A percentile compares a stretch with the other conserved stretches of the same genome.
Evolutionary conservation across 306 rosid genomes (phyloP).

Genomic region (Corylus avellana): DNA sequence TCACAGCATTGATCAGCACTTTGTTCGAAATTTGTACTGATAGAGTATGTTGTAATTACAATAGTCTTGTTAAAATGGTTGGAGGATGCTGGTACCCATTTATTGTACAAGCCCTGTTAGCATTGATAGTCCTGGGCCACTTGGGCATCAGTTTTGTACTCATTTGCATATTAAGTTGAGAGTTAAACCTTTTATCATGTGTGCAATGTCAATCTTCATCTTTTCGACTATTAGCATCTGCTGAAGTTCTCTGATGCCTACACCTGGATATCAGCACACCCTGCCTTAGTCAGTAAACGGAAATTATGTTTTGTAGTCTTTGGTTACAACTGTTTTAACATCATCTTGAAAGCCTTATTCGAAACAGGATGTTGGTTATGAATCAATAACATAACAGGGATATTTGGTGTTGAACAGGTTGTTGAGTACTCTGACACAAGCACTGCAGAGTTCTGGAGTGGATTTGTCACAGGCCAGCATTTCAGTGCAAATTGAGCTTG

Average conservation of each 20-base stretch:
- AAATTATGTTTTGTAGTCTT: neutral
- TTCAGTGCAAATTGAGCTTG: constrained; percentile 93
- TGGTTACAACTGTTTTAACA: neutral
- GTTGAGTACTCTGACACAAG: constrained; percentile 79
- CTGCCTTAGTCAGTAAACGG: neutral
- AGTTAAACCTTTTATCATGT: neutral
- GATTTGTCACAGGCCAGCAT: constrained; percentile 92
- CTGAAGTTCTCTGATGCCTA: too few relatives aligned
- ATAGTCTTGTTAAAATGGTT: neutral
- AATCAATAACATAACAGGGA: constrained; percentile 15
- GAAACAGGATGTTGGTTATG: constrained; percentile 18
- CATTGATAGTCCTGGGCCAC: neutral
- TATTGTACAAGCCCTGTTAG: neutral
- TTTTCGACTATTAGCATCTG: too few relatives aligned
- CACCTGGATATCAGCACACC: neutral
- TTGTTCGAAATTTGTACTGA: neutral
- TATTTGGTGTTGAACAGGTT: constrained; percentile 56
- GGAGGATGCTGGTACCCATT: neutral
- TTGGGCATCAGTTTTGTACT: neutral
- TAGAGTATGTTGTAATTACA: neutral
- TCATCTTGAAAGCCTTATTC: neutral
- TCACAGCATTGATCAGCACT: neutral
- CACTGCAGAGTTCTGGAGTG: constrained; percentile 92
- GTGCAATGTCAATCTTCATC: neutral
- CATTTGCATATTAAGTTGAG: neutral